Conservation (phyloP, 805 yeast species). For the Metschnikowia orientalis region DNA sequence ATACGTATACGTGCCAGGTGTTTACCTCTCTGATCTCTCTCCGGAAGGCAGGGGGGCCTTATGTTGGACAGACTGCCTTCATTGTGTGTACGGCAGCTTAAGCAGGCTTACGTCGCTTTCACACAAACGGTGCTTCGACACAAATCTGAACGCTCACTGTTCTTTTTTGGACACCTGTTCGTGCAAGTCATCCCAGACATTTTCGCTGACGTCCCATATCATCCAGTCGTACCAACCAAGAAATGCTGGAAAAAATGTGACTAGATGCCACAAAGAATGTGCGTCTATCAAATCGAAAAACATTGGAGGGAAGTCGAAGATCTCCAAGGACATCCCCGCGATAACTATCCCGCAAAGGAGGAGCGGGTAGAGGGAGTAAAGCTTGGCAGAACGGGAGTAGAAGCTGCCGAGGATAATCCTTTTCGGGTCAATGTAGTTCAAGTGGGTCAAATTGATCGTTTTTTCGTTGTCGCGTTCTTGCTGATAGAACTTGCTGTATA, state of each 20-base stretch:
- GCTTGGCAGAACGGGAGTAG: conserved; percentile 33
- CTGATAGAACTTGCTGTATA: conserved; percentile 31
- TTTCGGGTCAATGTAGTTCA: conserved; percentile 23
- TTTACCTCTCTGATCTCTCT: too few species aligned
- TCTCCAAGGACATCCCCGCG: conserved; percentile 81
- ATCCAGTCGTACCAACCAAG: conserved; percentile 45
- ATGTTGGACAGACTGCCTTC: not conserved
- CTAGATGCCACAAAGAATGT: conserved; percentile 20
- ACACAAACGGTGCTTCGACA: not conserved
- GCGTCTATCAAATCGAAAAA: conserved; percentile 18
- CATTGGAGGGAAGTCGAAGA: conserved; percentile 68
- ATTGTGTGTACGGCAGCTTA: not conserved
- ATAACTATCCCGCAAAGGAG: conserved; percentile 42
- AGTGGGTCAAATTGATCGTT: conserved; percentile 20
- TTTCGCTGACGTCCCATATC: conserved; percentile 39
- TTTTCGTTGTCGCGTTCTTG: conserved; percentile 17
- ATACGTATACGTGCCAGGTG: too few species aligned
- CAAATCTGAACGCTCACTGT: conserved; percentile 7
- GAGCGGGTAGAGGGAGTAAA: conserved; percentile 38
- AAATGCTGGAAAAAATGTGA: conserved; percentile 35
- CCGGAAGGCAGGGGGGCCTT: too few species aligned
- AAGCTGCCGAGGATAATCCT: conserved; percentile 28
- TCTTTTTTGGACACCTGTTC: conserved; percentile 8
- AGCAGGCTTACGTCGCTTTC: not conserved
- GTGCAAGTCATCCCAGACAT: conserved; percentile 18